Evolutionary conservation across 1,284 basidiomycete species (phyloP).

Genomic region (Omphalotus olearius): DNA sequence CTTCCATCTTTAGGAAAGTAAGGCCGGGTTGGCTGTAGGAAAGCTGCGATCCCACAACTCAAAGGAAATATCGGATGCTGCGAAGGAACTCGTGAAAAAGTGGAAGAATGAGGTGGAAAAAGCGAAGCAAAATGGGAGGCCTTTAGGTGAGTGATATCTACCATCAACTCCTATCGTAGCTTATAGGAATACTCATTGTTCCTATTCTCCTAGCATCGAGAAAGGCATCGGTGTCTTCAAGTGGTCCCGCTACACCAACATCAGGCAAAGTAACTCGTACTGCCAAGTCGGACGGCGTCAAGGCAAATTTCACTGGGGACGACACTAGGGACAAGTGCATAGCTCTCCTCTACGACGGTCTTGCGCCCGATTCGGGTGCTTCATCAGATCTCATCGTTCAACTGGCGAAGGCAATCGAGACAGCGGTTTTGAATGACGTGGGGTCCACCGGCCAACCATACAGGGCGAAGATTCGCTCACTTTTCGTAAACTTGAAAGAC

Average conservation of each 20-base stretch:
- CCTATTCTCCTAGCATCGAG: constrained; percentile 8
- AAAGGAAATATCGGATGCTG: constrained; percentile 75
- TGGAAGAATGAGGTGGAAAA: constrained; percentile 87
- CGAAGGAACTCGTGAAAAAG: constrained; percentile 91
- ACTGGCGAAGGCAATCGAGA: constrained; percentile 61
- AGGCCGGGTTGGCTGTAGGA: constrained; percentile 89
- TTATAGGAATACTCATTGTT: background rate
- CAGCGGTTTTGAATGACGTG: constrained; percentile 46
- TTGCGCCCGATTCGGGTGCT: constrained; percentile 80
- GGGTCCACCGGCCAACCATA: constrained; percentile 50
- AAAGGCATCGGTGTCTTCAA: constrained; percentile 37
- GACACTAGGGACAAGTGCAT: constrained; percentile 85
- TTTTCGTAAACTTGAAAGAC: constrained; percentile 92
- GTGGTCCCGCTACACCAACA: constrained; percentile 38
- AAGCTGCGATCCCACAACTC: constrained; percentile 78
- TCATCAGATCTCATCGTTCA: constrained; percentile 59
- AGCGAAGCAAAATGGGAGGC: constrained; percentile 43
- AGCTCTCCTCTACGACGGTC: constrained; percentile 88
- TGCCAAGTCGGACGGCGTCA: constrained; percentile 67
- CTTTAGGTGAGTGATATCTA: constrained; percentile 27
- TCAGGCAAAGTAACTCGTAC: constrained; percentile 46
- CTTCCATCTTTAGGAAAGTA: constrained; percentile 64
- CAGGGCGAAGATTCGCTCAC: constrained; percentile 81
- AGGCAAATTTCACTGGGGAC: constrained; percentile 56
- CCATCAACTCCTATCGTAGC: background rate